Evolutionary conservation across 106 monocot species (phyloP).

Genomic region (Dendrobium huoshanense): DNA sequence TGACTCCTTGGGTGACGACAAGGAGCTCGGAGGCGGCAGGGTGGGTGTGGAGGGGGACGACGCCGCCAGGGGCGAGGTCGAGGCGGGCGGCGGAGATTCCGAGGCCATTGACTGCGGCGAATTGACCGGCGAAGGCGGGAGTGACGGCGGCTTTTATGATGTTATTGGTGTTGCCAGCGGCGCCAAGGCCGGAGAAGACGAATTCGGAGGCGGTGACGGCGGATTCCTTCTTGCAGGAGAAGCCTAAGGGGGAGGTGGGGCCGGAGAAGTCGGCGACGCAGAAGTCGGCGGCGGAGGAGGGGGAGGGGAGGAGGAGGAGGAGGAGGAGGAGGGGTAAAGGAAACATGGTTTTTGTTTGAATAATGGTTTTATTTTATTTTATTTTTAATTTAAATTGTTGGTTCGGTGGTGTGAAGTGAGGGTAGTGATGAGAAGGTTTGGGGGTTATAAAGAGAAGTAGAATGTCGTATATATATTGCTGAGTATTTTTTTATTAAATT

Average conservation of each 20-base stretch:
- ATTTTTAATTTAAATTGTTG: too few relatives aligned
- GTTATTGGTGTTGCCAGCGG: slow-evolving; percentile 26
- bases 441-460: too few relatives aligned
- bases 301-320: slow-evolving; percentile 26
- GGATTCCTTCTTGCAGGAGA: slow-evolving; percentile 42
- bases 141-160: slow-evolving; percentile 28
- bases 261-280: slow-evolving; percentile 61
- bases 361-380: too few relatives aligned
- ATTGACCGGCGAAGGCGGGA: slow-evolving; percentile 60
- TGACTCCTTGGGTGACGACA: slow-evolving; percentile 39
- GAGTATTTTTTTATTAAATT: too few relatives aligned
- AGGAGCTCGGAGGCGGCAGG: slow-evolving; percentile 65
- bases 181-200: slow-evolving; percentile 17
- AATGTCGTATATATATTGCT: too few relatives aligned
- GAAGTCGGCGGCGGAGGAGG: slow-evolving; percentile 45
- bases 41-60: slow-evolving; percentile 84
- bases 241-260: slow-evolving; percentile 48
- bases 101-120: slow-evolving; percentile 73
- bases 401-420: too few relatives aligned
- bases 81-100: slow-evolving; percentile 75
- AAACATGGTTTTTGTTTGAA: too few relatives aligned
- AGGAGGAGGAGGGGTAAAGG: slow-evolving; percentile 20
- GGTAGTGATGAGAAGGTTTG: too few relatives aligned
- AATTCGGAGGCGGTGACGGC: slow-evolving; percentile 49
- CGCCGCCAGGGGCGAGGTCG: slow-evolving; percentile 53